Evolutionary conservation across 2,329 filamentous ascomycete species (phyloP), one percentile per base, ranked within the genome.

Genomic region (Gaeumannomyces tritici): DNA sequence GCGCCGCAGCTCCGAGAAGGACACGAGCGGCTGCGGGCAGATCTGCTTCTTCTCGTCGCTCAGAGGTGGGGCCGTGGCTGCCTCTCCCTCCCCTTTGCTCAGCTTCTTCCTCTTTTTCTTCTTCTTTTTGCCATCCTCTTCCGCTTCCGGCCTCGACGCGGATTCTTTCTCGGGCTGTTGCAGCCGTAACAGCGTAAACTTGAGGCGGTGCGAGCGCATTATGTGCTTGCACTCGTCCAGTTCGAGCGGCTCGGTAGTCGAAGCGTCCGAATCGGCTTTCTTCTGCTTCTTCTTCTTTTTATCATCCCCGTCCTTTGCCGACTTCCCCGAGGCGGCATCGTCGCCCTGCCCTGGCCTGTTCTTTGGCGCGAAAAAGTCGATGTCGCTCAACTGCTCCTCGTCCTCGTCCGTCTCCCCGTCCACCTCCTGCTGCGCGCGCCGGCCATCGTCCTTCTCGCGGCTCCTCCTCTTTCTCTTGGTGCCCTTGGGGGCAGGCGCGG

Each of bases 161-260:
- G 42, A 73, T 62, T 80, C 78, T 67, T 24, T 51, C 21, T 9
- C 7, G 42, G 80, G 80, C 69, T 81, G 83, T 64, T 80, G 79
- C 55, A 72, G 73, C 9, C 83, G 84, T n/a, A 96, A 77, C 59
- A 96, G 78, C 0, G 89, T 90, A 54, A 96, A 83, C 73, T 96
- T 96, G 66, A 97, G 80, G 66, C 92, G 89, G 74, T 96, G 91
- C 63, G 86, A 88, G 65, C 87, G 87, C 65, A 96, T 76, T 13
- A 93, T 79, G 64, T 87, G 84, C 68, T 88, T 87, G 68, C 90
- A 88, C 71, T 93, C 85, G 63, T 89, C 87, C 69, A 89, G 82
- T 68, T 85, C 83, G 67, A 91, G 80, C 13, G 75, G 70, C 31
- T 72, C 71, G 24, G 67, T 67, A 61, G 75, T 71, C 61, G 71